Evolutionary conservation across 2,329 filamentous ascomycete genomes (phyloP), one percentile per base, ranked within the genome.

Genomic region (Drechslerella coelobrocha): DNA sequence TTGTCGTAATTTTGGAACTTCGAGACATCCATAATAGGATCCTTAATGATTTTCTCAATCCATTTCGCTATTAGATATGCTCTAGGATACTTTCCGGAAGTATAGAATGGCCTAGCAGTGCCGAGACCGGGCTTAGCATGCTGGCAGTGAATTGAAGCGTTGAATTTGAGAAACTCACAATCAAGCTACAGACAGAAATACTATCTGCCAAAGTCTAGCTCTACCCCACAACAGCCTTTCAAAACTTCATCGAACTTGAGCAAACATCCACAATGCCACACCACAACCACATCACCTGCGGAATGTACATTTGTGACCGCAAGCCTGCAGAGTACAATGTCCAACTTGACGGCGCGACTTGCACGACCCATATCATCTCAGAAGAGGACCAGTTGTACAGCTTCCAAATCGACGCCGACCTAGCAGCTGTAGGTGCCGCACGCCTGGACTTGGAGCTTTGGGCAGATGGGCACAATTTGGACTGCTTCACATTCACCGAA

Each of bases 391-490:
- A 61, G 8, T 23, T 51, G 4, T 68, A 51, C 43, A 47, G 56
- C 24, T 61, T 68, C 31, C 47, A 48, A 9, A 12, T 68, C 14
- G 47, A 68, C 17, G 47, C 61, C 1, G 51, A 41, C 21, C 19
- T 8, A 7, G 12, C 14, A 1, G 17, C 24, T 0, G 51, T 68
- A 6, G 41, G 62, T 19, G 43, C 24, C 7, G 24, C 45, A 14
- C 56, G 56, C 19, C 29, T 68, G 5, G 62, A 68, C 24, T 55
- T 68, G 26, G 62, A 68, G 4, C 56, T 68, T 14, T 68, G 63
- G 63, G 63, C 50, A 2, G 63, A 68, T 12, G 63, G 63, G 17
- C 50, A 68, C 9, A 60, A 61, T 17, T 51, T 68, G 1, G 56
- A 61, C 24, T 26, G 51, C 21, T 61, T 61, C 19, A 68, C 63